Evolutionary conservation across 2,329 filamentous ascomycete species (phyloP).

Genomic region (Fusarium protoensiforme): DNA sequence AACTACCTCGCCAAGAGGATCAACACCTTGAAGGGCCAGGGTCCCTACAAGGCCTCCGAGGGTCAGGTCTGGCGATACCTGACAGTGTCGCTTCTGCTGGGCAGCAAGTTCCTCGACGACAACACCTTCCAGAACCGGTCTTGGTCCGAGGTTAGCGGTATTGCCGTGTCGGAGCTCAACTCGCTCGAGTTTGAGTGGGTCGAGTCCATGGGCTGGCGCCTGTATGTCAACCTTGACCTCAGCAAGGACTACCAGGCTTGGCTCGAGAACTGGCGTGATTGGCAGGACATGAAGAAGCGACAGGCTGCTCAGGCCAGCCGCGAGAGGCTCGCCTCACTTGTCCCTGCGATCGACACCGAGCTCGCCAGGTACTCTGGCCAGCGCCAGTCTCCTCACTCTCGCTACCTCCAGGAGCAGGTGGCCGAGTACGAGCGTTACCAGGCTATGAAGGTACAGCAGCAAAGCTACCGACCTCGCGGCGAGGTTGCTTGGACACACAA

Average conservation of each 20-base stretch:
- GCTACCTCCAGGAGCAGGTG: slow-evolving; percentile 66
- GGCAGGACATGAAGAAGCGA: slow-evolving; percentile 66
- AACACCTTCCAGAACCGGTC: slow-evolving; percentile 98
- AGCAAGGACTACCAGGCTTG: slow-evolving; percentile 76
- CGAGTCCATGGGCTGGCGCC: slow-evolving; percentile 80
- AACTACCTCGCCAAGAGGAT: slow-evolving; percentile 89
- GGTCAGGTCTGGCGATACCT: slow-evolving; percentile 89
- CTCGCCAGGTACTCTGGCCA: slow-evolving; percentile 52
- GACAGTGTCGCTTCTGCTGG: slow-evolving; percentile 84
- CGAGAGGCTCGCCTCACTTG: slow-evolving; percentile 61
- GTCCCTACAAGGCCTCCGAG: slow-evolving; percentile 67
- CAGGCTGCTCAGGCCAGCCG: slow-evolving; percentile 59
- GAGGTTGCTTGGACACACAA: slow-evolving; percentile 59
- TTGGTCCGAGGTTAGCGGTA: slow-evolving; percentile 95
- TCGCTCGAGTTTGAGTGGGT: slow-evolving; percentile 90
- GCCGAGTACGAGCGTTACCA: slow-evolving; percentile 64
- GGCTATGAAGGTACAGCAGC: slow-evolving; percentile 55
- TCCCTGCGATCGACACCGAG: slow-evolving; percentile 60
- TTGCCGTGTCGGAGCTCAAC: slow-evolving; percentile 86
- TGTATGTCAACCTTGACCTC: slow-evolving; percentile 86
- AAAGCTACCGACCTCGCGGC: slow-evolving; percentile 54
- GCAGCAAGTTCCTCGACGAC: slow-evolving; percentile 96
- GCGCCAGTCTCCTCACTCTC: slow-evolving; percentile 52
- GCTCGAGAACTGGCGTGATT: slow-evolving; percentile 70
- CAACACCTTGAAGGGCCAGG: slow-evolving; percentile 73